Evolutionary conservation across 768 basidiomycete genomes (phyloP), one percentile per base, ranked within the genome.

Genomic region (Amanita muscaria): DNA sequence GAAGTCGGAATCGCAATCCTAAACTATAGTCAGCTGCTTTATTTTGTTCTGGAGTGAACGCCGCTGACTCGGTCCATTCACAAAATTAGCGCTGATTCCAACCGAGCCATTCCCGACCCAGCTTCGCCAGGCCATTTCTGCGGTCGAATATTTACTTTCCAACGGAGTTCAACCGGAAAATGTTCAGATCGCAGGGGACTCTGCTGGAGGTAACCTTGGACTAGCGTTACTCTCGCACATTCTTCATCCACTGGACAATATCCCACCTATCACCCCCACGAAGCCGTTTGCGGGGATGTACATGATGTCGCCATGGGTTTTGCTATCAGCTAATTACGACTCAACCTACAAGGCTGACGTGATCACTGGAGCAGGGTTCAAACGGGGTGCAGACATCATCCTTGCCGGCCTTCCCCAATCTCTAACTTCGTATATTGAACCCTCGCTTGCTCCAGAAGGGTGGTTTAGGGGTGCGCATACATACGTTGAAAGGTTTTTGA

Each of bases 131-230:
- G 49, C 53, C n/a, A 32, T 53, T 5, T 23, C 47, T 1, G 60
- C 62, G 0, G 27, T 67, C 7, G 43, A 59, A 16, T 59, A 61
- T 47, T 56, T 67, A 14, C 5, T 59, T 5, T 51, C 51, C 3
- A 42, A 19, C 2, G 62, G 60, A 3, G 50, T 60, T 2, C 35
- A 49, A 1, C 58, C 57, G 0, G 43, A 50, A 31, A 55, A 61
- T 23, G 53, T 67, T 27, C 55, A 60, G 38, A 34, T 67, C 4
- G 53, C 49, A 1, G 63, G 63, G 18, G 65, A 67, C 32, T 67
- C 65, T 9, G 65, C 65, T 2, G 64, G 64, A 4, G 65, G 48
- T 1, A 59, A 59, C 34, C 58, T 66, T 27, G 51, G 54, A 5
- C 49, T 63, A 2, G 57, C 63, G 46, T 45, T 64, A 18, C 32